These are phyloP conservation scores for Pleurotus tuoliensis DNA, from an alignment of 768 basidiomycete species.

Conservation along the genomic window DNA sequence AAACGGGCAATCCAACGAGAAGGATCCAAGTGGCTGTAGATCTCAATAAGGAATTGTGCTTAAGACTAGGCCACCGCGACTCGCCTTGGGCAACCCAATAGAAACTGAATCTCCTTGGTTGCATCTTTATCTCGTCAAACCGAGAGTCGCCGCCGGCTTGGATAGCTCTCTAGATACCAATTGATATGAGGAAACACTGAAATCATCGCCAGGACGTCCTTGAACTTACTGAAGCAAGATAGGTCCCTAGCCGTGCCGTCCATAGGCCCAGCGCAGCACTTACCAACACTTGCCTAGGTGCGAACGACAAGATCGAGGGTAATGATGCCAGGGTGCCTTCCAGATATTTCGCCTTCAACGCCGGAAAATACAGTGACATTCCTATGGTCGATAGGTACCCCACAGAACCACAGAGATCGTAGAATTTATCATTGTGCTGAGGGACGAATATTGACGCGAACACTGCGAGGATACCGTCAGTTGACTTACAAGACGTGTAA, in stretches of 20 bases:
- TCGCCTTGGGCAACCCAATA: slow-evolving; percentile 64
- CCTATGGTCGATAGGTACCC: slow-evolving; percentile 64
- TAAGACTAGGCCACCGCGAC: not conserved
- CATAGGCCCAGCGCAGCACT: slow-evolving; percentile 56
- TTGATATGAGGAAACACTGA: not conserved
- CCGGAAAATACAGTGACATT: slow-evolving; percentile 60
- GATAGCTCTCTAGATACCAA: slow-evolving; percentile 27
- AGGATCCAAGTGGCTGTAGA: slow-evolving; percentile 59
- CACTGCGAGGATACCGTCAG: slow-evolving; percentile 23
- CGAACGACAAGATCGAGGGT: slow-evolving; percentile 42
- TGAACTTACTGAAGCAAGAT: slow-evolving; percentile 47
- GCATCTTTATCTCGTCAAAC: slow-evolving; percentile 51
- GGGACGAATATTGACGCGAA: slow-evolving; percentile 64
- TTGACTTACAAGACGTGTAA: not conserved
- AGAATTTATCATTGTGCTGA: slow-evolving; percentile 59
- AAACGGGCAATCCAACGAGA: slow-evolving; percentile 66
- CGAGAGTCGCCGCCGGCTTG: slow-evolving; percentile 61
- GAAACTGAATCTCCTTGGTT: slow-evolving; percentile 40
- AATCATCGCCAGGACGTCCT: not conserved
- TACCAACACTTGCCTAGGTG: slow-evolving; percentile 58
- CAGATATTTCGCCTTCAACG: slow-evolving; percentile 46
- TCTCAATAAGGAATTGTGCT: not conserved
- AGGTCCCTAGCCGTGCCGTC: slow-evolving; percentile 59
- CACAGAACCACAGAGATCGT: slow-evolving; percentile 60
- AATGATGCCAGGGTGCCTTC: slow-evolving; percentile 33